A percentile compares a stretch with the other conserved stretches of the same genome.
These are phyloP conservation scores for Quercus dentata DNA, from an alignment of 306 rosid species.

Conservation along the genomic window DNA sequence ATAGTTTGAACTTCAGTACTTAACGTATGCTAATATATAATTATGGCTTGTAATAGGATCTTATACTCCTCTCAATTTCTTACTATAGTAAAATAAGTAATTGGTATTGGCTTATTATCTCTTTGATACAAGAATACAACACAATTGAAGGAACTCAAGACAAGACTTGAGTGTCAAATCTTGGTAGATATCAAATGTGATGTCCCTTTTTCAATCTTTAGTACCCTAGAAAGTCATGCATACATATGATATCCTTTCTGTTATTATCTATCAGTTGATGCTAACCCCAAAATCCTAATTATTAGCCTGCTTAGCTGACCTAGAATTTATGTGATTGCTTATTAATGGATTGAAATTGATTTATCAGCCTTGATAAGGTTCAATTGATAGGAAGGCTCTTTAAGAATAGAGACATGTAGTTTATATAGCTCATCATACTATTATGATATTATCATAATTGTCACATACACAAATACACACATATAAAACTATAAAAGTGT, in stretches of 20 bases:
- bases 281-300: too few species aligned
- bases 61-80: constrained; percentile 6
- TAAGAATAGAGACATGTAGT: background rate
- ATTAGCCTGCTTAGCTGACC: too few species aligned
- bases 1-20: constrained; percentile 22
- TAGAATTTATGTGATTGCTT: background rate
- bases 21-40: constrained; percentile 1
- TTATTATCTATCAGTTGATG: too few species aligned
- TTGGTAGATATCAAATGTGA: background rate
- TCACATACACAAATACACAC: too few species aligned
- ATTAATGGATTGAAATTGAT: background rate
- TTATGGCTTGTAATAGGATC: constrained; percentile 36
- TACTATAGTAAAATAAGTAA: constrained; percentile 16
- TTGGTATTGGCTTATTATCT: constrained; percentile 12
- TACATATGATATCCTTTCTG: too few species aligned
- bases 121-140: constrained; percentile 12
- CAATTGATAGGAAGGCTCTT: background rate
- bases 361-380: background rate
- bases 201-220: background rate
- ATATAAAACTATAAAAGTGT: too few species aligned
- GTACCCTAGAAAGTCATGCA: background rate
- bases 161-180: background rate
- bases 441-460: background rate
- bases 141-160: constrained; percentile 3
- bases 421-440: background rate